A percentile compares a stretch with the other conserved stretches of the same genome.
These are phyloP conservation scores for Pyrrhoderma noxium DNA, from an alignment of 1,284 basidiomycete genomes.

Conservation along the genomic window DNA sequence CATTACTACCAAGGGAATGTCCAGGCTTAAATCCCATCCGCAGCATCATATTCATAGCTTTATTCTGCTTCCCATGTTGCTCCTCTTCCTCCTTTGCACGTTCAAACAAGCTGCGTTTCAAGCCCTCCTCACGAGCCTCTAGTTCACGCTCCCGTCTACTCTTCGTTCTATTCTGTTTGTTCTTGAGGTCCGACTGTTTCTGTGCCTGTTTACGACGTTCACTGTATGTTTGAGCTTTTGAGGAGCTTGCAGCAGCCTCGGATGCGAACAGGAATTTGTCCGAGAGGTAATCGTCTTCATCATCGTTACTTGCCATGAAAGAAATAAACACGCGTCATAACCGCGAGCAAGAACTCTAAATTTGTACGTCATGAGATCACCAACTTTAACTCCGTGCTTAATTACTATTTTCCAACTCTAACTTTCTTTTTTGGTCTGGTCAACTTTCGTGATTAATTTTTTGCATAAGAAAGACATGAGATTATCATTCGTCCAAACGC, in stretches of 20 bases:
- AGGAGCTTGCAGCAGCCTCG: slow-evolving; percentile 27
- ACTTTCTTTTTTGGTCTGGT: no score
- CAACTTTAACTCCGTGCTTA: no score
- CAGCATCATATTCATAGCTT: slow-evolving; percentile 80
- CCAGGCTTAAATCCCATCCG: slow-evolving; percentile 86
- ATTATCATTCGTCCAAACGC: neutral
- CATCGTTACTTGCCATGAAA: slow-evolving; percentile 51
- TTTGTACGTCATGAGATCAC: no score
- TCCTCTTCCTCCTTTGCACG: slow-evolving; percentile 59
- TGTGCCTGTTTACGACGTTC: slow-evolving; percentile 60
- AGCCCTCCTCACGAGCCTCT: slow-evolving; percentile 69
- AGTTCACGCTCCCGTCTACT: slow-evolving; percentile 59
- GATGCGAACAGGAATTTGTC: slow-evolving; percentile 65
- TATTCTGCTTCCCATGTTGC: slow-evolving; percentile 40
- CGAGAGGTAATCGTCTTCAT: slow-evolving; percentile 79
- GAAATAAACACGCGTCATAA: slow-evolving; percentile 16
- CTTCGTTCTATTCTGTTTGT: slow-evolving; percentile 58
- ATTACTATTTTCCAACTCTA: no score
- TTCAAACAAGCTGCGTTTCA: slow-evolving; percentile 72
- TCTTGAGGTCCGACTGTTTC: slow-evolving; percentile 48
- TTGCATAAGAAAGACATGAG: no score
- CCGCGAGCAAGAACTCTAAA: neutral
- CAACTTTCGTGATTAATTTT: no score
- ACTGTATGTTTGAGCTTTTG: slow-evolving; percentile 51
- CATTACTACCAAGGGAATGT: slow-evolving; percentile 54